Evolutionary conservation across 371 early-diverging fungal genomes (phyloP), one percentile per base, ranked within the genome.

Genomic region (Mortierella sp.): DNA sequence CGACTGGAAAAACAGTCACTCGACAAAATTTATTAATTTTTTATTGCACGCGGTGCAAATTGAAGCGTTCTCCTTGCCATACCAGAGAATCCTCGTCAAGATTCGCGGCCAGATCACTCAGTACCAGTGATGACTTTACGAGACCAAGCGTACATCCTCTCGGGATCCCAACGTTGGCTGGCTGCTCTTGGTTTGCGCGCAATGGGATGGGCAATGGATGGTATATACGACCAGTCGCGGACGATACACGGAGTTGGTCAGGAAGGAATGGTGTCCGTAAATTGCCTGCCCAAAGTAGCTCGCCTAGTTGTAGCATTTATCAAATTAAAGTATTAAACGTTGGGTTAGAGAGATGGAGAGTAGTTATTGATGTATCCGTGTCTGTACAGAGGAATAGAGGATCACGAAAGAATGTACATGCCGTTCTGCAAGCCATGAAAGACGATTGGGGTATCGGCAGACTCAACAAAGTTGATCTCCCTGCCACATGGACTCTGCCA

Each of bases 401-500:
- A 28, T 24, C 13, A 43, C 15, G n/a, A n/a, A 9, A 13, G 22
- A n/a, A 8, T 36, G 9, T 11, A 48, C 65, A 13, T 47, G 62
- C 71, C 72, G n/a, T 74, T 50, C 16, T 48, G 45, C 21, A 81
- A 47, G 0, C 69, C 53, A 43, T 81, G 82, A 41, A 72, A 81
- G 48, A 76, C 76, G 2, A 81, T 45, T 0, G 82, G 82, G 16
- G 76, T 76, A 45, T 81, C 82, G 7, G 72, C 82, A 15, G 76
- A 72, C 57, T 81, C 76, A 4, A 81, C 67, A 76, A 81, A 81
- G 67, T 81, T 81, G 55, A 81, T 61, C 33, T 81, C 82, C 47
- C 70, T 72, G 24, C 73, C 82, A 60, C 82, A 81, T 13, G 82
- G 76, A 22, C 73, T 72, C 36, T 60, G 64, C 76, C 76, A 76